phyloP scores from a whole-genome alignment of 169 alveolate species.

The Theileria luwenshuni region DNA sequence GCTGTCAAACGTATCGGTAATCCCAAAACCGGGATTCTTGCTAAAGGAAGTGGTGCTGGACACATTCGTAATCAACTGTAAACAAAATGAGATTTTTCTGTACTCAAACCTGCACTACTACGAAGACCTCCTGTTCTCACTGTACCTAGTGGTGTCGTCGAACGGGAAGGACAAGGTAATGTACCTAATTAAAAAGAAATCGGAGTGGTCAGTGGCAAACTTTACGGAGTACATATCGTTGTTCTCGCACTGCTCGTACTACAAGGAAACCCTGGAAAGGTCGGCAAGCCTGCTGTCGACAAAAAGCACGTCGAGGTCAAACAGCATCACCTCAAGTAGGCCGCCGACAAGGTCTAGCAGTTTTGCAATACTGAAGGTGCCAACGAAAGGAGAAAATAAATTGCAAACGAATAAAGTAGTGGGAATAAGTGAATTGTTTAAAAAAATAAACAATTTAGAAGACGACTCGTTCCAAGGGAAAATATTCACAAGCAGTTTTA shows the following conservation, averaged over 20 bases:
- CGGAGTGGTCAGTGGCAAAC: neutral
- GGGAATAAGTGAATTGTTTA: neutral
- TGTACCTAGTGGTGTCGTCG: constrained; percentile 2
- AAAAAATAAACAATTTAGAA: neutral
- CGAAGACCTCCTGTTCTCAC: neutral
- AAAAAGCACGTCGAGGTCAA: constrained; percentile 2
- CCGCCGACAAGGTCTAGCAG: too few species aligned
- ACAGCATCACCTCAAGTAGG: neutral
- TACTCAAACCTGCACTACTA: neutral
- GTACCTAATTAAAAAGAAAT: neutral
- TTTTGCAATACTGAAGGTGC: too few species aligned
- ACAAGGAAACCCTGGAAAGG: neutral
- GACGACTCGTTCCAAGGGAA: constrained; percentile 12
- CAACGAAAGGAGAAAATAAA: too few species aligned
- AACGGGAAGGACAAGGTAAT: neutral
- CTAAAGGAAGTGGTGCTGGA: constrained; percentile 16
- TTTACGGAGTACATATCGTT: neutral
- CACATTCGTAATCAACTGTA: neutral
- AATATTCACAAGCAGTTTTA: constrained; percentile 53
- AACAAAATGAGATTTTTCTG: neutral
- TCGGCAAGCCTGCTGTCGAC: neutral
- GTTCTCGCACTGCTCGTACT: constrained; percentile 13
- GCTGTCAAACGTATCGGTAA: constrained; percentile 5
- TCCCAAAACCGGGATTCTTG: constrained; percentile 10
- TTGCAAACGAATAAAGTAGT: too few species aligned